Conservation (phyloP, 2,329 filamentous ascomycete species). For the Venturiaceae sp. region DNA sequence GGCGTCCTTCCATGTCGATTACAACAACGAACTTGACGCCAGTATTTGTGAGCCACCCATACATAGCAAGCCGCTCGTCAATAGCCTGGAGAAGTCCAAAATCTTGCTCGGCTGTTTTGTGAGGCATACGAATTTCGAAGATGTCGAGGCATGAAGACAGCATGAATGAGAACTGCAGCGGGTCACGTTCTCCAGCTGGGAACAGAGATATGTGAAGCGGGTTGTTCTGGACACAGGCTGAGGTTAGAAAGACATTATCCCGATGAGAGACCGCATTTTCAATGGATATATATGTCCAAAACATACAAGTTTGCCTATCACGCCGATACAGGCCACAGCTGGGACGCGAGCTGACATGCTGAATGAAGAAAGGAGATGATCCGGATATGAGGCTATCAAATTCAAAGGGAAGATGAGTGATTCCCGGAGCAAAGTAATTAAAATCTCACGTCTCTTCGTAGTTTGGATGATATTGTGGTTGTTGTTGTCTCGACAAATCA, state of each 20-base stretch:
- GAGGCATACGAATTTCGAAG: slow-evolving; percentile 74
- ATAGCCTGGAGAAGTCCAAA: slow-evolving; percentile 86
- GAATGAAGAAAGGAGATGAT: not conserved
- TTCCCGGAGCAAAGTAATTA: not conserved
- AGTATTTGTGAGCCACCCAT: slow-evolving; percentile 95
- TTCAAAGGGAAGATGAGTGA: not conserved
- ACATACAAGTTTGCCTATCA: slow-evolving; percentile 82
- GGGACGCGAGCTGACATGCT: slow-evolving; percentile 43
- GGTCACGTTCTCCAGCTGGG: slow-evolving; percentile 60
- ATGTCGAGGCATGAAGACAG: slow-evolving; percentile 88
- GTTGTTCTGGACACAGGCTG: slow-evolving; percentile 59
- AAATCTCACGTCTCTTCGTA: not conserved
- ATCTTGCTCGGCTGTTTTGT: slow-evolving; percentile 68
- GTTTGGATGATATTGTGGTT: not conserved
- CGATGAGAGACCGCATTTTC: not conserved
- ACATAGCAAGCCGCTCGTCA: slow-evolving; percentile 85
- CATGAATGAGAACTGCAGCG: slow-evolving; percentile 86
- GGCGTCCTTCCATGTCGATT: slow-evolving; percentile 77
- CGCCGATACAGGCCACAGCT: slow-evolving; percentile 83
- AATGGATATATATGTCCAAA: not conserved
- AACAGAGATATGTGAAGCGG: slow-evolving; percentile 90
- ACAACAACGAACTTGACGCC: slow-evolving; percentile 84
- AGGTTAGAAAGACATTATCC: not conserved
- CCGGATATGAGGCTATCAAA: not conserved
- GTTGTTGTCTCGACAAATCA: slow-evolving; percentile 3